Conservation (phyloP, 75 land plant species). For the Larix kaempferi region DNA sequence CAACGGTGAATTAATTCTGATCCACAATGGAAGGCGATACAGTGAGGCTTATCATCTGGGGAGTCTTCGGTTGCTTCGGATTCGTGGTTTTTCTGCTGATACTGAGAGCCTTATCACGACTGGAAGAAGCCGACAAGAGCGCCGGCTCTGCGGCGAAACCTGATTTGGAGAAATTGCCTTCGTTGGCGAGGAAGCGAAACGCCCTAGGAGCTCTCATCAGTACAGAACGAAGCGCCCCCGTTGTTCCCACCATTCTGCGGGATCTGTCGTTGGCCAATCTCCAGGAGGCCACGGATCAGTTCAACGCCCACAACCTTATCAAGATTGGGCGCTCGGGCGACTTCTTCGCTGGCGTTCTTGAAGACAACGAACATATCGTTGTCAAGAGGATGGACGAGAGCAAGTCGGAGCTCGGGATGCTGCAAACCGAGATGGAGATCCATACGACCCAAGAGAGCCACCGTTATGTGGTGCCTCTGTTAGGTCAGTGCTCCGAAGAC, state of each 20-base stretch:
- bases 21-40: neutral
- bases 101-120: neutral
- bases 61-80: conserved; percentile 1
- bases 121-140: neutral
- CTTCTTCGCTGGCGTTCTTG: neutral
- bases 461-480: neutral
- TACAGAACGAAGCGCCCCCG: conserved; percentile 1
- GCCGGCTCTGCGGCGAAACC: neutral
- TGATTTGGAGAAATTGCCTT: neutral
- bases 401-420: neutral
- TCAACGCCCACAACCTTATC: neutral
- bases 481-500: neutral
- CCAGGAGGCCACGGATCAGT: conserved; percentile 1
- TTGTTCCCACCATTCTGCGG: conserved; percentile 5
- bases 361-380: neutral
- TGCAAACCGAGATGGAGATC: neutral
- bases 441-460: neutral
- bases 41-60: conserved; percentile 5
- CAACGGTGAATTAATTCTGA: no score
- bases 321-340: conserved; percentile 7
- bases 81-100: conserved; percentile 3
- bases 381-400: neutral
- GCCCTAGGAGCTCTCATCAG: neutral
- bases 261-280: neutral
- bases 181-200: neutral